Conservation (phyloP, 495 filamentous ascomycete species). For the Hyaloscypha finlandica region DNA sequence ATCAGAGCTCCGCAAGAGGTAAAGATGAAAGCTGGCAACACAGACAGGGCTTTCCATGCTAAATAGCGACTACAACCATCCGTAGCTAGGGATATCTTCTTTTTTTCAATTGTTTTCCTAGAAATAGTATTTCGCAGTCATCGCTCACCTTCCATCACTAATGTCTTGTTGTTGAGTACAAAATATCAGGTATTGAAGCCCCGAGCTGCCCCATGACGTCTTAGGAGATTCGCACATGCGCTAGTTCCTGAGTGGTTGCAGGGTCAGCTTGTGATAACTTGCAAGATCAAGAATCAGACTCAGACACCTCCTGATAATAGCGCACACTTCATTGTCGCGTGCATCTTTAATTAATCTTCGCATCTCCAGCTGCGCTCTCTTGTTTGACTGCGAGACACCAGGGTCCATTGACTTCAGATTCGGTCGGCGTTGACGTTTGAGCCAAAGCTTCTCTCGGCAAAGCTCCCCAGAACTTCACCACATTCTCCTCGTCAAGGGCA, state of each 20-base stretch:
- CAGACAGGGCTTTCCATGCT: background rate
- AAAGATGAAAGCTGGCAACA: conserved; percentile 24
- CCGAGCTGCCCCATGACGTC: conserved; percentile 7
- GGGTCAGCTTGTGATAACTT: conserved; percentile 9
- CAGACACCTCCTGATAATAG: background rate
- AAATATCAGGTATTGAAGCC: background rate
- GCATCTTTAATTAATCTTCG: background rate
- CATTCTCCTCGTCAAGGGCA: background rate
- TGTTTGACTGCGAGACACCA: background rate
- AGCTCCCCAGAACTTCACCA: conserved; percentile 13
- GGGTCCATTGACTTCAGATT: background rate
- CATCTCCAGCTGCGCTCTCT: background rate
- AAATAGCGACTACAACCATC: background rate
- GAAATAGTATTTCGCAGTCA: background rate
- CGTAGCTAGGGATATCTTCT: background rate
- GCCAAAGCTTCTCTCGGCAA: conserved; percentile 10
- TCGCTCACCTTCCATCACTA: background rate
- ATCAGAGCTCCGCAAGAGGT: conserved; percentile 13
- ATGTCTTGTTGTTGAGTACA: background rate
- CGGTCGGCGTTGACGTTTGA: conserved; percentile 10
- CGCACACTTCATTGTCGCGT: background rate
- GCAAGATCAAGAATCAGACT: background rate
- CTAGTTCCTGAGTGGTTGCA: conserved; percentile 1
- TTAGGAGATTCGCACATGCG: background rate
- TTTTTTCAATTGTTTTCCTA: background rate